Percentiles rank a stretch among this genome's conserved stretches.
Conservation (phyloP, 78 protist species). For the Cavenderia fasciculata region DNA sequence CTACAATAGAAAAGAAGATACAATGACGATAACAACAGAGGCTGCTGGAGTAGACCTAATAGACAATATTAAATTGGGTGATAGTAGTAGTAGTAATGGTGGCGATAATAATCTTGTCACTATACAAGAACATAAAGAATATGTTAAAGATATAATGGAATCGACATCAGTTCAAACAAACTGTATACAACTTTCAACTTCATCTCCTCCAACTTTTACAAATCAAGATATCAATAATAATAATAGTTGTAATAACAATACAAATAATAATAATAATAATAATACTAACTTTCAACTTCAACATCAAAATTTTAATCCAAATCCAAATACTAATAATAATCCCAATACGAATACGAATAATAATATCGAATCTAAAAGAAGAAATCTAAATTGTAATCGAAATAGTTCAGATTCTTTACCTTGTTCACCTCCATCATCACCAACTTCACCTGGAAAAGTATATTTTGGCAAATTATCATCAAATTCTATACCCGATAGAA, state of each 20-base stretch:
- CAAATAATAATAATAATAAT: no score
- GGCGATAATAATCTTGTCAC: neutral
- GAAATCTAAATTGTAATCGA: neutral
- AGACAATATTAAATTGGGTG: neutral
- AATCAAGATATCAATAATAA: no score
- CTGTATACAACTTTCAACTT: neutral
- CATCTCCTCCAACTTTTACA: neutral
- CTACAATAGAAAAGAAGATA: neutral
- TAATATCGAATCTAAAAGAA: neutral
- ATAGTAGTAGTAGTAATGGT: neutral
- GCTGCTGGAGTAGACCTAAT: neutral
- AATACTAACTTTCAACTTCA: no score
- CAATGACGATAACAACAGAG: neutral
- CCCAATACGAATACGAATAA: neutral
- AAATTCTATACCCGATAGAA: constrained; percentile 21
- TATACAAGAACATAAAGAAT: neutral
- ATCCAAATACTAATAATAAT: constrained; percentile 5
- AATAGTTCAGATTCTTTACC: neutral
- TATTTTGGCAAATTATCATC: constrained; percentile 55
- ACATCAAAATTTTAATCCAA: neutral
- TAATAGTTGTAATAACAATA: no score
- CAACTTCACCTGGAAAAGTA: neutral
- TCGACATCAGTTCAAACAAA: neutral
- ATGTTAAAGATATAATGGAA: neutral
- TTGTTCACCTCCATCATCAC: neutral